Evolutionary conservation across 1,284 basidiomycete genomes (phyloP).

Genomic region (Pseudozyma sp.): DNA sequence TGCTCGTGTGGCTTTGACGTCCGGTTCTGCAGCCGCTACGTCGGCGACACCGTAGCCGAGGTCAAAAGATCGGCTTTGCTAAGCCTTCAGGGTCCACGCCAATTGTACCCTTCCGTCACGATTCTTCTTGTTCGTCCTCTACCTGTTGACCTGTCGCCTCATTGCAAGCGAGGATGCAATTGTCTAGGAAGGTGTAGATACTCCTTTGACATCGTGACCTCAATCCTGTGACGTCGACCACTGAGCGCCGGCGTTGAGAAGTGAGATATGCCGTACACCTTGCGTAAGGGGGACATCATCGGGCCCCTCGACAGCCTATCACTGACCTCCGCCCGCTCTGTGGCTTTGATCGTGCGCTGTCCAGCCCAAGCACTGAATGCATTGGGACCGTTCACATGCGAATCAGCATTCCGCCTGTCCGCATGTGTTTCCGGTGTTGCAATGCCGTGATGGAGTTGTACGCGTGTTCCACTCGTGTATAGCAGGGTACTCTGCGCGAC

Average conservation of each 20-base stretch:
- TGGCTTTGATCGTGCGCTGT: too few relatives aligned
- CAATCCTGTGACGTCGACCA: conserved; percentile 9
- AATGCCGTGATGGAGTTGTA: neutral
- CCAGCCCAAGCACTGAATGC: too few relatives aligned
- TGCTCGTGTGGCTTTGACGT: conserved; percentile 3
- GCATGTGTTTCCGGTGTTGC: neutral
- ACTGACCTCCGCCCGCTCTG: too few relatives aligned
- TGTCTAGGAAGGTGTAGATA: conserved; percentile 10
- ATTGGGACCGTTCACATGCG: neutral
- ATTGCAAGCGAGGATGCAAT: conserved; percentile 1
- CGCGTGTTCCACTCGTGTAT: neutral
- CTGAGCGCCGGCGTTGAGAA: neutral
- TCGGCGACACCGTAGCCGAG: conserved; percentile 35
- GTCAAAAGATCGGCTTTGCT: conserved; percentile 39
- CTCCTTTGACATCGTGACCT: conserved; percentile 18
- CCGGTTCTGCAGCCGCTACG: conserved; percentile 15
- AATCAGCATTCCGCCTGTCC: conserved; percentile 10
- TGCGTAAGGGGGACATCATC: neutral
- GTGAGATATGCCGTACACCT: conserved; percentile 3
- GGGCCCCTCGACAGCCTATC: neutral
- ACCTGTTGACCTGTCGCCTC: neutral
- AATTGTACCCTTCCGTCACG: too few relatives aligned
- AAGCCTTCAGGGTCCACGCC: conserved; percentile 25
- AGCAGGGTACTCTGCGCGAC: neutral
- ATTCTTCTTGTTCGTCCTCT: neutral